Conservation (phyloP, 805 yeast genomes). For the Hanseniaspora guilliermondii region DNA sequence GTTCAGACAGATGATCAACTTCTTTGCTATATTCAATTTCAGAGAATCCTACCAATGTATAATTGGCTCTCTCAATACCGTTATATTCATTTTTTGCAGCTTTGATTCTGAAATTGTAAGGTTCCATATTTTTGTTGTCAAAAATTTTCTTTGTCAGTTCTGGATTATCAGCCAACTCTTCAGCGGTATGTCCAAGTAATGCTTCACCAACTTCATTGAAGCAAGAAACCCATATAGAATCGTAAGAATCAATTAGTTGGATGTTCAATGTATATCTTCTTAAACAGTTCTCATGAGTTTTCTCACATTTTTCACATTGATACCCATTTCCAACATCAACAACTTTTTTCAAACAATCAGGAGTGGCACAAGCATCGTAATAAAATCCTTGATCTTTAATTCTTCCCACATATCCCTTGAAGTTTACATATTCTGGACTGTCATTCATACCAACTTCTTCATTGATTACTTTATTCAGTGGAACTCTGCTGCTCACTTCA, state of each 20-base stretch:
- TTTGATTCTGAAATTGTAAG: conserved; percentile 61
- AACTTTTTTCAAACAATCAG: conserved; percentile 74
- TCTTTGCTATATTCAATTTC: conserved; percentile 48
- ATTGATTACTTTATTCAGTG: conserved; percentile 51
- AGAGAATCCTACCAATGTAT: conserved; percentile 45
- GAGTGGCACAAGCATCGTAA: conserved; percentile 77
- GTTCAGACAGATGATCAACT: conserved; percentile 41
- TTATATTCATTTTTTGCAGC: conserved; percentile 78
- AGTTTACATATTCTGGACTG: conserved; percentile 62
- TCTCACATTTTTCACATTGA: conserved; percentile 86
- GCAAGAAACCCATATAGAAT: conserved; percentile 72
- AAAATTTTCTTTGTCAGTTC: conserved; percentile 33
- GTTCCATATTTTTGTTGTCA: conserved; percentile 46
- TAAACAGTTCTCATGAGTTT: conserved; percentile 51
- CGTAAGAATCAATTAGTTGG: conserved; percentile 67
- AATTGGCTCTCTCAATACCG: conserved; percentile 64
- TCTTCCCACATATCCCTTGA: conserved; percentile 63
- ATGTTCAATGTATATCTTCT: conserved; percentile 71
- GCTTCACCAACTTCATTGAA: conserved; percentile 75
- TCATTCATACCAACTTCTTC: conserved; percentile 64
- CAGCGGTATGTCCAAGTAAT: conserved; percentile 53
- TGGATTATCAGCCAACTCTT: conserved; percentile 38
- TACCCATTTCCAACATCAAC: conserved; percentile 57
- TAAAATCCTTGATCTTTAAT: conserved; percentile 65
- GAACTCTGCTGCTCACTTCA: conserved; percentile 44